A percentile compares a stretch with the other conserved stretches of the same genome.
Evolutionary conservation across 441 rosid species (phyloP).

Genomic region (Gossypium trilobum): DNA sequence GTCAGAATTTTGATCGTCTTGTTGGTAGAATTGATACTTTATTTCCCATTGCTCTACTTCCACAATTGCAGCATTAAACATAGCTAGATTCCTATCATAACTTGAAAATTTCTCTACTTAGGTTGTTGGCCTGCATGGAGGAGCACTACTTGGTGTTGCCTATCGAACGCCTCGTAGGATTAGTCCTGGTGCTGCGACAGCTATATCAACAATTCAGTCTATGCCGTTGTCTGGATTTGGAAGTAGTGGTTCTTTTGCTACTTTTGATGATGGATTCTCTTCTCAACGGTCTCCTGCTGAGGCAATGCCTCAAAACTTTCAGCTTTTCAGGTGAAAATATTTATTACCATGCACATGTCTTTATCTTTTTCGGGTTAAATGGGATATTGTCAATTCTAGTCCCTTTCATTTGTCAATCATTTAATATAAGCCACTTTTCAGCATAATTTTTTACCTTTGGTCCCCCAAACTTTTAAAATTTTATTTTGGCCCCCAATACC

Average conservation of each 20-base stretch:
- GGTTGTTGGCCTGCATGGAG: slow-evolving; percentile 93
- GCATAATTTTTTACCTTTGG: too few species aligned
- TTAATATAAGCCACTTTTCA: too few species aligned
- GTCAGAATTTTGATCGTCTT: neutral
- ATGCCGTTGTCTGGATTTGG: slow-evolving; percentile 98
- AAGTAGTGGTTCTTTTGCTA: slow-evolving; percentile 61
- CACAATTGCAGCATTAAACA: neutral
- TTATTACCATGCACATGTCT: neutral
- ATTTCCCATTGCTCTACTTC: neutral
- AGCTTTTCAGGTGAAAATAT: slow-evolving; percentile 68
- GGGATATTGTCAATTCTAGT: too few species aligned
- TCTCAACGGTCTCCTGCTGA: slow-evolving; percentile 65
- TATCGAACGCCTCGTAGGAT: slow-evolving; percentile 80
- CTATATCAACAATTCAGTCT: slow-evolving; percentile 87
- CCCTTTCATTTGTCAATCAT: too few species aligned
- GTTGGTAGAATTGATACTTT: neutral
- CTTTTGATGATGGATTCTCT: slow-evolving; percentile 71
- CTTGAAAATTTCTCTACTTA: slow-evolving; percentile 23
- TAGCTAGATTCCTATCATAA: slow-evolving; percentile 7
- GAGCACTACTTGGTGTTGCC: slow-evolving; percentile 91
- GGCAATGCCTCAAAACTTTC: slow-evolving; percentile 79
- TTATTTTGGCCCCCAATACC: too few species aligned
- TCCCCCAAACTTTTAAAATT: too few species aligned
- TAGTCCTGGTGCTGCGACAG: slow-evolving; percentile 81
- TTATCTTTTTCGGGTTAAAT: neutral